Evolutionary conservation across 371 early-diverging fungal genomes (phyloP), one percentile per base, ranked within the genome.

Genomic region (Gilbertella persicaria): DNA sequence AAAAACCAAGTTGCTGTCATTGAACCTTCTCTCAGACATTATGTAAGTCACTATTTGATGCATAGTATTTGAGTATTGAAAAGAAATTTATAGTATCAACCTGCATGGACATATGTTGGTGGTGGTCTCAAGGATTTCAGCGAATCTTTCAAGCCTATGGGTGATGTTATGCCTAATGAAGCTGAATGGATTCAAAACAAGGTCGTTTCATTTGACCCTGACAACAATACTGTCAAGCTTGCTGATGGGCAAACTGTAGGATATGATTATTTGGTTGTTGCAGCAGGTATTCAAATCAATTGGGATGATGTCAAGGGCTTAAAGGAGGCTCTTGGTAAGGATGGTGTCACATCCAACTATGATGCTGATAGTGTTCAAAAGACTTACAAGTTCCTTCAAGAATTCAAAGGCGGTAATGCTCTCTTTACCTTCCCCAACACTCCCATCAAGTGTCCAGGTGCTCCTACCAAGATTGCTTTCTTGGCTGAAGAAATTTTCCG

Each of bases 381-480:
- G 71, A 90, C 93, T 0, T 78, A 75, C 55, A 73, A 89, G 65
- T 89, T 90, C 51, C 66, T 93, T 45, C 74, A 86, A 64, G 67
- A 79, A 13, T 85, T 90, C 65, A 86, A 82, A 62, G 88, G 86
- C 21, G 94, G 93, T 39, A 91, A 90, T 53, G 95, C 94, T 8
- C 64, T 95, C 45, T 95, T 95, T 65, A 94, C 94, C 19, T 91
- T 92, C 86, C 95, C 94, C 25, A 79, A 85, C 43, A 87, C 92
- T 4, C 92, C 94, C 7, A 81, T 94, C 67, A 94, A 93, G 73
- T 94, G 95, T 55, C 91, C 94, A 9, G 95, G 95, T 43, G 95
- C 94, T 0, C 94, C 95, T 29, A 91, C 92, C 65, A 94, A 94
- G 79, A 92, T 94, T 47, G 85, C 86, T 45, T 94, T 93, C 65